Base-by-base conservation (phyloP, 1,139 yeast genomes). In the Pneumocystis sp. region DNA sequence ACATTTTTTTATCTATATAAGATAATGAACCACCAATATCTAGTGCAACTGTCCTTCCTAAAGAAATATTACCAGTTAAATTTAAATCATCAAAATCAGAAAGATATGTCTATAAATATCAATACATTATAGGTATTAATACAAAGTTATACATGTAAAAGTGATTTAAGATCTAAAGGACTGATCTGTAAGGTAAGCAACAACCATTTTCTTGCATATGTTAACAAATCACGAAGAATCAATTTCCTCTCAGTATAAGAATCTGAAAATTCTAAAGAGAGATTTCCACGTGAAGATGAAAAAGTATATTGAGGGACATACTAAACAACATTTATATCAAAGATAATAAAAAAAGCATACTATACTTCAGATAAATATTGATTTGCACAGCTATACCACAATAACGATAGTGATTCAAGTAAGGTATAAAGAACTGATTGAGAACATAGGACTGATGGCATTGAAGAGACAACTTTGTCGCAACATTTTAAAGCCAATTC, bases 21-120 rank as follows among this genome's bases (percentile, higher is more conserved):
- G 85, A 77, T 31, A 89, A 82, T 6, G 82, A 75, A 1, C 95
- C 93, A 0, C 96, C 95, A 85, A 89, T 82, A 70, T 89, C 95
- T 68, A 90, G 77, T 0, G 97, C 97, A 79, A 93, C 89, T 0
- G 95, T 85, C 65, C 88, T 86, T 61, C 96, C 97, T 73, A 82
- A 85, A 66, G 87, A 86, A 60, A 88, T 81, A 65, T 74, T 74
- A 31, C 73, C 72, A 56, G 73, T 69, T 25, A 74, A 71, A 21
- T 74, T 66, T 66, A 72, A 70, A 64, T 76, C 76, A 50, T 73
- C 73, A 68, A 72, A 70, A 19, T 72, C 80, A 1, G 90, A 80
- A 15, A 90, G 82, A 72, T 93, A 93, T 0, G 87, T 80, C 71
- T 88, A 89, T 65, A 93, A 79, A 70, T 91, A 78, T 65, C 90